Evolutionary conservation across 208 protist species (phyloP).

Genomic region (Trypanosomatidae sp.): DNA sequence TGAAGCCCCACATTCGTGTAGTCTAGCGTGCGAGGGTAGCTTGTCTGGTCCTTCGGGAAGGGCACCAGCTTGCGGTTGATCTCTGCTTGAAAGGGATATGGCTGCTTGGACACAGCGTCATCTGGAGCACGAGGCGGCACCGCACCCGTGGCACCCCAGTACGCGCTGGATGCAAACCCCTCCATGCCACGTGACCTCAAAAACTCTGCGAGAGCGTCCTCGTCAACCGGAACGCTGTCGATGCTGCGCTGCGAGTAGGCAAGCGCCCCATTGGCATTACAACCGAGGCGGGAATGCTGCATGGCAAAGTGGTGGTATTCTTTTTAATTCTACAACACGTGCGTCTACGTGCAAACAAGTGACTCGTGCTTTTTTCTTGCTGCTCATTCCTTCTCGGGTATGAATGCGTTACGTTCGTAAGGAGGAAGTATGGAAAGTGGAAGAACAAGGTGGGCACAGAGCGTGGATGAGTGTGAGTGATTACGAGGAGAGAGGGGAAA

Average conservation of each 20-base stretch:
- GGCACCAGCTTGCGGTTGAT: conserved; percentile 87
- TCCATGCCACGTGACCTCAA: conserved; percentile 47
- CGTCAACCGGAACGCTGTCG: conserved; percentile 26
- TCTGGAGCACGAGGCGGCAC: conserved; percentile 76
- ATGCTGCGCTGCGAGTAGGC: conserved; percentile 40
- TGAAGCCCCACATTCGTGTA: conserved; percentile 73
- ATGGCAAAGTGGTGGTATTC: conserved; percentile 8
- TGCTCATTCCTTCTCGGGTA: neutral
- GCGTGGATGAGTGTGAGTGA: neutral
- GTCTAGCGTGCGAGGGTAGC: conserved; percentile 69
- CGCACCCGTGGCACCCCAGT: conserved; percentile 79
- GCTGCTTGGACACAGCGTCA: conserved; percentile 53
- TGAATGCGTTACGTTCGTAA: neutral
- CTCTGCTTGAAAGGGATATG: conserved; percentile 75
- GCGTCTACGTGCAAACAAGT: neutral
- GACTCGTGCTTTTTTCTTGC: neutral
- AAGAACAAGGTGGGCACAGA: neutral
- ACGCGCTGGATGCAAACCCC: conserved; percentile 81
- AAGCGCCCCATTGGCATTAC: conserved; percentile 38
- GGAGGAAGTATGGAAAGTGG: neutral
- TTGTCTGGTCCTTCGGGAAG: conserved; percentile 75
- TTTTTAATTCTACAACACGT: neutral
- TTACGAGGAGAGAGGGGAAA: neutral
- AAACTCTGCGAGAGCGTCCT: conserved; percentile 54
- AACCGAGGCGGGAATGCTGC: conserved; percentile 17